Percentiles rank a stretch among this genome's conserved stretches.
Conservation (phyloP, 2,329 filamentous ascomycete species). For the Coniella lustricola region DNA sequence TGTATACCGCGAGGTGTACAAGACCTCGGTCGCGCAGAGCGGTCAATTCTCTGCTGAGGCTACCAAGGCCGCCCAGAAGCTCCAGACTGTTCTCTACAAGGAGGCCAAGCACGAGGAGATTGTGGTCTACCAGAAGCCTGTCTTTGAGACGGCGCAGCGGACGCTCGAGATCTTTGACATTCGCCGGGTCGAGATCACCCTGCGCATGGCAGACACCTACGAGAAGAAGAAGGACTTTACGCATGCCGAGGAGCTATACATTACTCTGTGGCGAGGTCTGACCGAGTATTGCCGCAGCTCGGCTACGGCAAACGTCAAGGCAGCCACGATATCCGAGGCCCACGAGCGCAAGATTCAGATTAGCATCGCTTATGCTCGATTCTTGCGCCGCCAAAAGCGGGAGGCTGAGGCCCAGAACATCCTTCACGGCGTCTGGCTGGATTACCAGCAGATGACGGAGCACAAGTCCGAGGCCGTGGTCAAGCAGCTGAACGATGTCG, state of each 20-base stretch:
- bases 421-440: constrained; percentile 17
- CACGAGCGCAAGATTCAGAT: constrained; percentile 19
- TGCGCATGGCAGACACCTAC: constrained; percentile 15
- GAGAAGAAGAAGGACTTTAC: constrained; percentile 17
- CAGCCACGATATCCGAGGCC: constrained; percentile 15
- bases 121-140: constrained; percentile 15
- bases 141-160: constrained; percentile 16
- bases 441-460: constrained; percentile 17
- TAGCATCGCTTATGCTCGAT: constrained; percentile 17
- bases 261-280: constrained; percentile 20
- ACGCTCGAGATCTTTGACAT: constrained; percentile 16
- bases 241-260: constrained; percentile 19
- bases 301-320: constrained; percentile 6
- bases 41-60: constrained; percentile 14
- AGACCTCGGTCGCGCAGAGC: constrained; percentile 12
- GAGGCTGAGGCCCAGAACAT: constrained; percentile 18
- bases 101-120: constrained; percentile 15
- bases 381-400: constrained; percentile 17
- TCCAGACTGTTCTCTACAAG: constrained; percentile 15
- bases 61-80: constrained; percentile 14
- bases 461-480: constrained; percentile 16
- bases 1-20: constrained; percentile 15
- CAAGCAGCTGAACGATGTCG: constrained; percentile 17
- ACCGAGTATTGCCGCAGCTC: constrained; percentile 17
- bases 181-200: constrained; percentile 15